Percentiles rank a stretch among this genome's conserved stretches.
These are phyloP conservation scores for Setaria italica DNA, from an alignment of 202 grass and related monocot species.

Conservation along the genomic window DNA sequence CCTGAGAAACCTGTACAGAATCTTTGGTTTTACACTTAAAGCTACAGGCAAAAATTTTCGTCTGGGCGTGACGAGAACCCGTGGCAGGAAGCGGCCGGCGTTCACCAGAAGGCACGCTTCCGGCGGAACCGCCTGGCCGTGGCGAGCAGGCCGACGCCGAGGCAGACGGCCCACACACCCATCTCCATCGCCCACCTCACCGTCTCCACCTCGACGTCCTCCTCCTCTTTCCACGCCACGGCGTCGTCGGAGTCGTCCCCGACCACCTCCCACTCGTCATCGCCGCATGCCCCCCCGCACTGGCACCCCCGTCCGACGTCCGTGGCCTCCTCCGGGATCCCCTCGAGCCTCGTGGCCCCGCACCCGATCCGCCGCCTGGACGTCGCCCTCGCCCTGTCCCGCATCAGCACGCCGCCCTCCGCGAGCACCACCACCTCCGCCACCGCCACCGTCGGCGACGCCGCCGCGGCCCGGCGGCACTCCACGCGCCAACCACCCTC, in stretches of 20 bases:
- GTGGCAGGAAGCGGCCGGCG: background rate
- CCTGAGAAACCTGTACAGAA: too few relatives aligned
- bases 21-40: too few relatives aligned
- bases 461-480: slow-evolving; percentile 8
- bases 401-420: slow-evolving; percentile 46
- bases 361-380: slow-evolving; percentile 26
- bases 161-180: slow-evolving; percentile 72
- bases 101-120: slow-evolving; percentile 47
- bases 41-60: too few relatives aligned
- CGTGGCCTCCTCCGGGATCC: slow-evolving; percentile 63
- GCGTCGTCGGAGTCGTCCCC: slow-evolving; percentile 1
- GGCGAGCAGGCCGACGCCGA: slow-evolving; percentile 63
- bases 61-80: too few relatives aligned
- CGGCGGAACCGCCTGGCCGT: slow-evolving; percentile 39
- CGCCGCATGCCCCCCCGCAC: slow-evolving; percentile 35
- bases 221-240: background rate
- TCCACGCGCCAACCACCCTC: slow-evolving; percentile 49
- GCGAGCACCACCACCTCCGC: slow-evolving; percentile 53
- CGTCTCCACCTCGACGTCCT: slow-evolving; percentile 40
- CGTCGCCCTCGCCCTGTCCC: slow-evolving; percentile 26
- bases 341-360: slow-evolving; percentile 53
- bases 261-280: slow-evolving; percentile 45
- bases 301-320: slow-evolving; percentile 42
- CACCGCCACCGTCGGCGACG: background rate
- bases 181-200: slow-evolving; percentile 71